Base-by-base conservation (phyloP, 139 green algal species). In the Asterochloris erici region DNA sequence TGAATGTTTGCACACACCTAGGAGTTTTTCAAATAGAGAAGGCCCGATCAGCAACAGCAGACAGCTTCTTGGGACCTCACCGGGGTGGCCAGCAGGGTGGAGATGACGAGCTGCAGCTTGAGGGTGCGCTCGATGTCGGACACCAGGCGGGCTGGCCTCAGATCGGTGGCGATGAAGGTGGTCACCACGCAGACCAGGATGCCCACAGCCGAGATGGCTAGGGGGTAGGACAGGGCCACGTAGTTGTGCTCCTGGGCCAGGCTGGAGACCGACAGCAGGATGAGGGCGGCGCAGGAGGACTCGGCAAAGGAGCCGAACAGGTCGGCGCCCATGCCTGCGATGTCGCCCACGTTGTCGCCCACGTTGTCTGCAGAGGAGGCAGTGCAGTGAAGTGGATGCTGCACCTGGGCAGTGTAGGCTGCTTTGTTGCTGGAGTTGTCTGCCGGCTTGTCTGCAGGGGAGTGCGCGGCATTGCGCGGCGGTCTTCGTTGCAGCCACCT, bases 271-370 rank as follows among this genome's bases (percentile, higher is more conserved):
- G 93, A 94, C 54, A 93, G 93, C 10, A 98, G 90, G 23, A 98
- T 95, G 29, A 99, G 93, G 0, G 96, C 96, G 26, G 96, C 96
- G 87, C 96, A 99, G 38, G 96, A 98, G 77, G 94, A 92, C 91
- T 99, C 96, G 61, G 94, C 96, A 80, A 99, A 98, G 15, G 94
- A 98, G 74, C 96, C 96, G 77, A 99, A 99, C 79, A 99, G 92
- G 81, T 99, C 96, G 70, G 96, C 94, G 69, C 96, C 96, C 96
- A 99, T 99, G 83, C 96, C 96, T 71, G 96, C 96, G 84, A 99
- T 98, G 88, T 99, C 96, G 68, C 96, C 96, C 38, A 99, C 96
- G 81, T 99, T 99, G 93, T 99, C 96, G 77, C 96, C 96, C 68
- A 99, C 96, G 80, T 99, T 99, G 87, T 99, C 96, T 93, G 93